A percentile compares a stretch with the other conserved stretches of the same genome.
Evolutionary conservation across 257 asterid genomes (phyloP).

Genomic region (Lithospermum erythrorhizon): DNA sequence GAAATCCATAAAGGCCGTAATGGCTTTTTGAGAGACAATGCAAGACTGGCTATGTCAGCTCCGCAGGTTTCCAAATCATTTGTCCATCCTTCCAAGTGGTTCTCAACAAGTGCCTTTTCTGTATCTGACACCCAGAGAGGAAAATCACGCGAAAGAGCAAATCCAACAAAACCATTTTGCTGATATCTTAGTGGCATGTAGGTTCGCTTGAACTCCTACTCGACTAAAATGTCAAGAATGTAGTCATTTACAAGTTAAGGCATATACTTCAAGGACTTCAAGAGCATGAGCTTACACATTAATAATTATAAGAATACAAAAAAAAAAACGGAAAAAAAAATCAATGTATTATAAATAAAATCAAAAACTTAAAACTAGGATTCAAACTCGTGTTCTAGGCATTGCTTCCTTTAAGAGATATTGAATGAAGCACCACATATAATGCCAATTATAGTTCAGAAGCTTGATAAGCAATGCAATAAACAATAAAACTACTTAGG

Average conservation of each 20-base stretch:
- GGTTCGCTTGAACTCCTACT: conserved; percentile 16
- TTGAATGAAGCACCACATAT: too few species aligned
- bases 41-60: conserved; percentile 71
- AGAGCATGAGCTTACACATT: too few species aligned
- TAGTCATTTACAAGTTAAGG: too few species aligned
- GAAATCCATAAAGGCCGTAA: conserved; percentile 89
- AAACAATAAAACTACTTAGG: not conserved
- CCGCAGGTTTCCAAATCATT: conserved; percentile 68
- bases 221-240: too few species aligned
- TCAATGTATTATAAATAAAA: too few species aligned
- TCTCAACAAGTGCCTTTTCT: conserved; percentile 59
- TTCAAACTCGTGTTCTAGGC: too few species aligned
- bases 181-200: conserved; percentile 9
- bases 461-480: not conserved
- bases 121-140: conserved; percentile 88
- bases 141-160: conserved; percentile 83
- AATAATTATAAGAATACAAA: too few species aligned
- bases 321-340: too few species aligned
- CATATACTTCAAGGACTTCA: too few species aligned
- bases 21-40: conserved; percentile 51
- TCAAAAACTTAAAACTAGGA: too few species aligned
- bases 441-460: not conserved
- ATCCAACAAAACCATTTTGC: conserved; percentile 44
- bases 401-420: too few species aligned
- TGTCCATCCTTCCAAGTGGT: conserved; percentile 61